A percentile compares a stretch with the other conserved stretches of the same genome.
phyloP scores from a whole-genome alignment of 257 asterid genomes.

The Handroanthus guayacan region DNA sequence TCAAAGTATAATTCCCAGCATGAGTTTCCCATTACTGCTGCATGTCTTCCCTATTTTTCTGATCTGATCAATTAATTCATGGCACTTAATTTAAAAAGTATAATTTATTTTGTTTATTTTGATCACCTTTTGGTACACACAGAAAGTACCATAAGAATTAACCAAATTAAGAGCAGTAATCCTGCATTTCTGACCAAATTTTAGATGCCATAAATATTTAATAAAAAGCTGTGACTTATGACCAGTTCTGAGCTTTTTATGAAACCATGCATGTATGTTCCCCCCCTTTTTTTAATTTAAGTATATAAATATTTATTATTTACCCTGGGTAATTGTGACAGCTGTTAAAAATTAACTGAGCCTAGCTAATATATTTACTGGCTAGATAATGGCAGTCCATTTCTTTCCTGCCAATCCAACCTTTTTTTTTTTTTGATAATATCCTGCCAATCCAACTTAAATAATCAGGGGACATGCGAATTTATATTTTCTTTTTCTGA shows the following conservation, averaged over 20 bases:
- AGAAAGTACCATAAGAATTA: slow-evolving; percentile 37
- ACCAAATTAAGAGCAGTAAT: slow-evolving; percentile 16
- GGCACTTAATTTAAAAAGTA: background rate
- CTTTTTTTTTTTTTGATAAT: background rate
- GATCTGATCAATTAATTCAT: background rate
- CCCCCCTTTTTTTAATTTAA: slow-evolving; percentile 3
- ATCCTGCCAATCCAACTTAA: background rate
- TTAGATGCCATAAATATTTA: slow-evolving; percentile 14
- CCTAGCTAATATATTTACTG: slow-evolving; percentile 33
- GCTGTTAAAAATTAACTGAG: slow-evolving; percentile 33
- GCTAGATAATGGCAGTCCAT: slow-evolving; percentile 7
- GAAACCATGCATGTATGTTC: slow-evolving; percentile 35
- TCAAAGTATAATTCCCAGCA: slow-evolving; percentile 1
- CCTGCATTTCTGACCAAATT: slow-evolving; percentile 41
- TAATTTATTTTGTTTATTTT: background rate
- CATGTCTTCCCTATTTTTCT: slow-evolving; percentile 27
- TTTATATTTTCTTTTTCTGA: too few species aligned
- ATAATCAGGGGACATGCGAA: too few species aligned
- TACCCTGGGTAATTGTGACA: slow-evolving; percentile 35
- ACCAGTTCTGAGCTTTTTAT: slow-evolving; percentile 31
- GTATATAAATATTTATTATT: background rate
- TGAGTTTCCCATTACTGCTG: slow-evolving; percentile 33
- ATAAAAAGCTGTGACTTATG: slow-evolving; percentile 20
- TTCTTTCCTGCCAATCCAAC: background rate
- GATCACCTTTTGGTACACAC: slow-evolving; percentile 16